Base-by-base conservation (phyloP, 805 yeast species). In the Nakazawaea molendinolei region DNA sequence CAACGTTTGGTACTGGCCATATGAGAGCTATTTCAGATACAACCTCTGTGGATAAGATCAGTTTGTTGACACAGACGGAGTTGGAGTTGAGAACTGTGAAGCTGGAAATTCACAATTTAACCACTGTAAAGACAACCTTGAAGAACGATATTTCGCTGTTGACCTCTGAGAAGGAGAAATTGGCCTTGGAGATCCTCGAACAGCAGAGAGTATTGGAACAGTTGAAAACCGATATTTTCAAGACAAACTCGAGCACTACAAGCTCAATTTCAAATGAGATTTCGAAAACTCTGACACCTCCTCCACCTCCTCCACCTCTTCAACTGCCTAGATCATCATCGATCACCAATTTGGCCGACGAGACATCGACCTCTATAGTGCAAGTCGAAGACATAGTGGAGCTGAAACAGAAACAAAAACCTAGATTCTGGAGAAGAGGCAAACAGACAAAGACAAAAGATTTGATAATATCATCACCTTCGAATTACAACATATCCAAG, bases 121-220 rank as follows among this genome's bases (percentile, higher is more conserved):
- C 53, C 2, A 34, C 63, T 2, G 57, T 63, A 1, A 74, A 70
- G 43, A 63, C 67, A 2, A 53, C 53, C 5, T 44, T 79, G 23
- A 39, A 60, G 15, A 61, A 58, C 28, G 86, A 81, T 26, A 64
- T 82, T 10, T 69, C 64, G 32, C 67, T 60, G 14, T 58, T 86
- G 43, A 65, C 58, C 21, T 41, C 47, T 1, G 68, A 69, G 31
- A 79, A 71, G 55, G 62, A 59, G 23, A 54, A 58, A 13, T 55
- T 86, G 34, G 58, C 56, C 31, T 42, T 46, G 13, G 85, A 78
- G 36, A 57, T 79, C 9, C 6, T 14, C 3, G 56, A 48, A 5
- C 45, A 42, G 34, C 43, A 44, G 12, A 30, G 36, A n/a, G 26
- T 16, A 9, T 34, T 45, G 14, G 44, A 39, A 31, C 48, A 38